Evolutionary conservation across 78 protist genomes (phyloP).

Genomic region (Dictyostelium firmibasis): DNA sequence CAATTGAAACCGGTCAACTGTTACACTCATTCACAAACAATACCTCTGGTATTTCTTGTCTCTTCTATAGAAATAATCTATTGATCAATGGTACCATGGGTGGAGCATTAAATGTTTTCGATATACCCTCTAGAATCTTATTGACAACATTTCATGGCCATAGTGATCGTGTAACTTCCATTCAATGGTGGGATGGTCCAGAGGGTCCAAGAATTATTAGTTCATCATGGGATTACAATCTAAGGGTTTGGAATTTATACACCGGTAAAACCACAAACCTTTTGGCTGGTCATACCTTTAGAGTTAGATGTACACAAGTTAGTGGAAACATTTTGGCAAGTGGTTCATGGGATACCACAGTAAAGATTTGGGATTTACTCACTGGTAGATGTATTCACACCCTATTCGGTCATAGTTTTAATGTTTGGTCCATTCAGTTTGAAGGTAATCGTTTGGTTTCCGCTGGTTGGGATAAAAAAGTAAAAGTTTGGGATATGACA

Average conservation of each 20-base stretch:
- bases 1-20: slow-evolving; percentile 39
- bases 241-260: slow-evolving; percentile 61
- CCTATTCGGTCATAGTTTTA: slow-evolving; percentile 61
- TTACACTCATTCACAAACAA: slow-evolving; percentile 19
- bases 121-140: slow-evolving; percentile 43
- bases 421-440: slow-evolving; percentile 63
- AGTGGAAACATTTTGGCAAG: slow-evolving; percentile 41
- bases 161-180: slow-evolving; percentile 41
- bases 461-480: slow-evolving; percentile 73
- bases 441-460: slow-evolving; percentile 75
- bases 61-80: slow-evolving; percentile 47
- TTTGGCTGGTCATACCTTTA: slow-evolving; percentile 58
- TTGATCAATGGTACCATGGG: slow-evolving; percentile 70
- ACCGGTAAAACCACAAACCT: slow-evolving; percentile 43
- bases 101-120: slow-evolving; percentile 52
- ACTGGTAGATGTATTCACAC: slow-evolving; percentile 76
- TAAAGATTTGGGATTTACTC: slow-evolving; percentile 67
- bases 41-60: slow-evolving; percentile 51
- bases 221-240: slow-evolving; percentile 53
- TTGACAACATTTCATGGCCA: slow-evolving; percentile 55
- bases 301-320: slow-evolving; percentile 54
- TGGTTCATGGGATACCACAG: slow-evolving; percentile 73
- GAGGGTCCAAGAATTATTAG: slow-evolving; percentile 37
- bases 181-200: slow-evolving; percentile 74
- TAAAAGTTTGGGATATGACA: slow-evolving; percentile 74